phyloP scores from a whole-genome alignment of 257 asterid species.

The Rhazya stricta region DNA sequence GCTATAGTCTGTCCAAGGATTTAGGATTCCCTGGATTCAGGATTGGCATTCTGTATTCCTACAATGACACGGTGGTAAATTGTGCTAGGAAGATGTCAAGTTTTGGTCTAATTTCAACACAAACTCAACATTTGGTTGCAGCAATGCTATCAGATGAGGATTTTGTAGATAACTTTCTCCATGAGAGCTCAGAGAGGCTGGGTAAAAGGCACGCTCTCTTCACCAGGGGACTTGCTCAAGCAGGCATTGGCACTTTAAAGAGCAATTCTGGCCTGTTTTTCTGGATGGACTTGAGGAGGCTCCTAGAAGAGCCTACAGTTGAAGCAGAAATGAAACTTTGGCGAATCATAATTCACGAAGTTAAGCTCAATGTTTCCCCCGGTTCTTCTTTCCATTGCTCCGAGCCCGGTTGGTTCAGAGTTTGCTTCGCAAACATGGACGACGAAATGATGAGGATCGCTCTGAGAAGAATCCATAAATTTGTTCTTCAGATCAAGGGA shows the following conservation, averaged over 20 bases:
- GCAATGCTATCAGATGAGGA: constrained; percentile 58
- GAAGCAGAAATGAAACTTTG: constrained; percentile 65
- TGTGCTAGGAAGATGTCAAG: constrained; percentile 83
- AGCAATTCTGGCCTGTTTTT: constrained; percentile 60
- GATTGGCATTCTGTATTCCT: constrained; percentile 67
- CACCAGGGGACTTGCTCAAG: constrained; percentile 42
- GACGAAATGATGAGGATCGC: constrained; percentile 52
- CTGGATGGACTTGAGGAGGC: constrained; percentile 67
- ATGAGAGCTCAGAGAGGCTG: constrained; percentile 45
- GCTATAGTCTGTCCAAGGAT: constrained; percentile 79
- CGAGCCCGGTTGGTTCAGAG: constrained; percentile 87
- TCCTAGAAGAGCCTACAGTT: constrained; percentile 40
- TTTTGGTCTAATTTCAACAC: constrained; percentile 76
- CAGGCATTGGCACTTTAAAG: constrained; percentile 47
- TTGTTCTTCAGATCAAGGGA: constrained; percentile 37
- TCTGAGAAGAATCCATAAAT: constrained; percentile 43
- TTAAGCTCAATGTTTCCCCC: constrained; percentile 71
- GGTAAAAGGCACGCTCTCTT: constrained; percentile 36
- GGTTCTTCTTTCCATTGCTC: constrained; percentile 72
- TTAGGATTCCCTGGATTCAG: constrained; percentile 86
- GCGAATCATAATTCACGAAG: constrained; percentile 55
- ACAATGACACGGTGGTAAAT: constrained; percentile 49
- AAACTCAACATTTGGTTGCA: constrained; percentile 64
- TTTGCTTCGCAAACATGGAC: constrained; percentile 81
- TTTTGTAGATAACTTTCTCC: constrained; percentile 44